A percentile compares a stretch with the other conserved stretches of the same genome.
These are phyloP conservation scores for Diaporthe helianthi DNA, from an alignment of 2,329 filamentous ascomycete species.

Conservation along the genomic window DNA sequence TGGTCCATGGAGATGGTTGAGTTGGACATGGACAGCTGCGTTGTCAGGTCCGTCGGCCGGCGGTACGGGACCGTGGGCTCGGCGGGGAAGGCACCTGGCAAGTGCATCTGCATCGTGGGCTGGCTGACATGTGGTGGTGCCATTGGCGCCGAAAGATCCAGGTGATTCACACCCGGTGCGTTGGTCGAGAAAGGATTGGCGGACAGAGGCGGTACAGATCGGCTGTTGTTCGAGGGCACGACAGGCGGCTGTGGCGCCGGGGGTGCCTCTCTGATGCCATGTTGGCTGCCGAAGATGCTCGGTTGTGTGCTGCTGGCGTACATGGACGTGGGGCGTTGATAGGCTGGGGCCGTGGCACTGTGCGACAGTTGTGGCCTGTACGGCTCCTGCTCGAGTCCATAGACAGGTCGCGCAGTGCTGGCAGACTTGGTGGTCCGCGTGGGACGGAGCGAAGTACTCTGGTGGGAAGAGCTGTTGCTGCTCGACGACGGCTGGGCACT, in stretches of 20 bases:
- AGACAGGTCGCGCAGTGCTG: constrained; percentile 12
- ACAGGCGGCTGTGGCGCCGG: constrained; percentile 17
- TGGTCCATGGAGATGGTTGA: constrained; percentile 29
- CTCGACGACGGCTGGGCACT: constrained; percentile 19
- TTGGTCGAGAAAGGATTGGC: constrained; percentile 11
- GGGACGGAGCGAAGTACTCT: constrained; percentile 17
- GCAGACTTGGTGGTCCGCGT: constrained; percentile 21
- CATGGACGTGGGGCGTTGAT: constrained; percentile 7
- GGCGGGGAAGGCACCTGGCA: constrained; percentile 32
- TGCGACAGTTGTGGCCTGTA: constrained; percentile 24
- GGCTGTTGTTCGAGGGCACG: constrained; percentile 19
- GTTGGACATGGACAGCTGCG: constrained; percentile 30
- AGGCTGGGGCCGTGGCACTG: constrained; percentile 9
- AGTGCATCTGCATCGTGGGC: not conserved
- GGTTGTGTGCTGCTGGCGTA: constrained; percentile 25
- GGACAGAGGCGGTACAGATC: not conserved
- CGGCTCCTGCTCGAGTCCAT: constrained; percentile 29
- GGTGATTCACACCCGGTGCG: not conserved
- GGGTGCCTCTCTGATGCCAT: constrained; percentile 32
- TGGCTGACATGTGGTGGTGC: not conserved
- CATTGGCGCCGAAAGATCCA: not conserved
- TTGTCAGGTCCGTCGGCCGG: constrained; percentile 30
- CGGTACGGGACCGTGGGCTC: constrained; percentile 31
- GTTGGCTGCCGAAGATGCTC: constrained; percentile 32
- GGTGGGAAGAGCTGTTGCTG: constrained; percentile 22